phyloP scores from a whole-genome alignment of 306 rosid genomes.

The Astragalus membranaceus region DNA sequence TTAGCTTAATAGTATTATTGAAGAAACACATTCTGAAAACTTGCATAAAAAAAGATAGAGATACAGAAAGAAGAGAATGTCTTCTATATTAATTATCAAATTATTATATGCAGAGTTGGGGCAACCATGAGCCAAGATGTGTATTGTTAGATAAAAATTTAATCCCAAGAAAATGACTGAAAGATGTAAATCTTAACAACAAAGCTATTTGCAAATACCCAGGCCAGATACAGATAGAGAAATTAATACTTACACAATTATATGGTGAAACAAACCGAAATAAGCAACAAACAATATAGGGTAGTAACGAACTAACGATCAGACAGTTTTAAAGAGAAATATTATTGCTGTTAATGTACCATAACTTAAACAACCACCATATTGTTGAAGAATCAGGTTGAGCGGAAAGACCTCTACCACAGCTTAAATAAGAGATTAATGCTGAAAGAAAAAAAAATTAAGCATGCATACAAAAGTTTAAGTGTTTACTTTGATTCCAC shows the following conservation, averaged over 20 bases:
- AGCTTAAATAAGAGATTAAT: background rate
- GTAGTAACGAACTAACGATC: background rate
- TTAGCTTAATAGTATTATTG: background rate
- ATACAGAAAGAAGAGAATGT: too few species aligned
- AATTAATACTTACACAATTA: background rate
- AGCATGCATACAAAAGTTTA: background rate
- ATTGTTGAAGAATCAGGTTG: background rate
- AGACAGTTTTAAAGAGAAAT: background rate
- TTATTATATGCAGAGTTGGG: too few species aligned
- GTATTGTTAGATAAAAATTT: too few species aligned
- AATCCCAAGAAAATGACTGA: too few species aligned
- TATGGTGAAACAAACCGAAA: background rate
- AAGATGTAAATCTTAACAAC: too few species aligned
- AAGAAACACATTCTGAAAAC: background rate
- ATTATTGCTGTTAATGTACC: background rate
- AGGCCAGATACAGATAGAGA: background rate
- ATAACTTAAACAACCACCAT: background rate
- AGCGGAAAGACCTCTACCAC: background rate
- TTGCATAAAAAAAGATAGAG: background rate
- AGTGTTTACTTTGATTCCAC: conserved; percentile 62
- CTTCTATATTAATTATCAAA: too few species aligned
- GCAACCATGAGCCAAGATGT: too few species aligned
- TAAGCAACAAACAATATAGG: background rate
- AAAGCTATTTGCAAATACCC: too few species aligned
- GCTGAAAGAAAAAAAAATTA: background rate